Evolutionary conservation across 2,329 filamentous ascomycete species (phyloP), one percentile per base, ranked within the genome.

Genomic region (Ophiostoma australiae): DNA sequence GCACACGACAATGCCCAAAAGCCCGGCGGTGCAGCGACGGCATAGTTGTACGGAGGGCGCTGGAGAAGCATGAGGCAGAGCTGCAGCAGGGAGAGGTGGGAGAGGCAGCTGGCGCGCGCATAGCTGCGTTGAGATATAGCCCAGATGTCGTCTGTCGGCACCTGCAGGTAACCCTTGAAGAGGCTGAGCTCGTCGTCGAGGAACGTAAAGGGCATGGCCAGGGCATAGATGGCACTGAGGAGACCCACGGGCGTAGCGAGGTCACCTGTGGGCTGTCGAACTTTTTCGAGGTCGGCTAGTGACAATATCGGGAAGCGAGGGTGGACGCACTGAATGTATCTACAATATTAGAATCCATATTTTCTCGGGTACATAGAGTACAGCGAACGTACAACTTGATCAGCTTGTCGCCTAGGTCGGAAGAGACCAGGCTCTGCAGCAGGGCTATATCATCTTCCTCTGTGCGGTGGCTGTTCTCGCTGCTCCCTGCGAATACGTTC

Each of bases 161-260:
- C 75, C 37, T 73, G 69, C 7, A 70, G 68, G 66, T 77, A 77
- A 37, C 75, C 76, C 33, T 75, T 75, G 13, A 73, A 72, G 13
- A 76, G 70, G 68, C 75, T 76, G 2, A 76, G 69, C 70, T 76
- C 74, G 67, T 77, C 76, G 69, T 76, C 76, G 1, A 76, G 70
- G 37, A 76, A 77, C 17, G 73, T 76, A 66, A 76, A 77, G 0
- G 75, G 76, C 37, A 74, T 72, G 0, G 76, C 76, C 52, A 77
- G 68, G 17, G 75, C 76, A 27, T 75, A 77, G 6, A 76, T 71
- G 5, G 76, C 75, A 55, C 74, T 75, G 11, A 70, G 72, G 1
- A 77, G 67, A 61, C 75, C 75, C 1, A 76, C 73, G 1, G 75
- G 73, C 1, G 61, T n/a, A 72, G 52, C 39, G 52, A 35, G 20